Evolutionary conservation across 2,329 filamentous ascomycete genomes (phyloP).

Genomic region (Sporothrix pseudoabietina): DNA sequence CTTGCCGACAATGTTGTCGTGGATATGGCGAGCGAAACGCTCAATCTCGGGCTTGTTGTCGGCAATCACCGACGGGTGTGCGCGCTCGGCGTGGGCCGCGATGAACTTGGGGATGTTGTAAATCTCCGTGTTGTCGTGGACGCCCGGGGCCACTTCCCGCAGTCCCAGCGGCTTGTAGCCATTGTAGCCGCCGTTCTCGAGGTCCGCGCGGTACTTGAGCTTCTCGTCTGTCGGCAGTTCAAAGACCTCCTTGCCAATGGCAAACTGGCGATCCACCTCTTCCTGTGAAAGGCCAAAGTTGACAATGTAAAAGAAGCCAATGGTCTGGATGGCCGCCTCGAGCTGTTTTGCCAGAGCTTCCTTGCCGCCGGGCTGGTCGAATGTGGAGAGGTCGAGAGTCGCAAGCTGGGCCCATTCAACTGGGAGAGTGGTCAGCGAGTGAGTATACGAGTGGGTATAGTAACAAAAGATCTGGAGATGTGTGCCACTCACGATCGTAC

Average conservation of each 20-base stretch:
- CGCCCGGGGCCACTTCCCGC: conserved; percentile 38
- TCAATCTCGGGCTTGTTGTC: conserved; percentile 59
- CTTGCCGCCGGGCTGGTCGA: conserved; percentile 42
- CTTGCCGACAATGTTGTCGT: conserved; percentile 55
- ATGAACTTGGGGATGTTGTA: conserved; percentile 64
- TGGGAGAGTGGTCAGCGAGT: background rate
- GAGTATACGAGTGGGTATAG: too few relatives aligned
- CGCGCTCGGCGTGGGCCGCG: conserved; percentile 45
- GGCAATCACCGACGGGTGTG: conserved; percentile 51
- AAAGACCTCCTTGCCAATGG: conserved; percentile 55
- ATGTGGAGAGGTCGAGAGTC: conserved; percentile 41
- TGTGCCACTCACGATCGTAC: conserved; percentile 40
- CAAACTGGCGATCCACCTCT: conserved; percentile 58
- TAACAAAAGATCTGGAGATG: background rate
- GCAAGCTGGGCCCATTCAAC: conserved; percentile 33
- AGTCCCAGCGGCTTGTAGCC: conserved; percentile 51
- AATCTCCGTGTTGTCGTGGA: conserved; percentile 59
- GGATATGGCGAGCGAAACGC: conserved; percentile 50
- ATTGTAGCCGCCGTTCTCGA: conserved; percentile 54
- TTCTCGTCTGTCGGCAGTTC: conserved; percentile 56
- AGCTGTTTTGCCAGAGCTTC: conserved; percentile 41
- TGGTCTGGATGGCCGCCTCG: conserved; percentile 48
- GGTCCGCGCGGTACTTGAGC: conserved; percentile 50
- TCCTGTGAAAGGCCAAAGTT: conserved; percentile 60
- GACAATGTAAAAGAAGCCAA: conserved; percentile 58